These are phyloP conservation scores for Penicillium sp. DNA, from an alignment of 2,329 filamentous ascomycete genomes.

Conservation along the genomic window DNA sequence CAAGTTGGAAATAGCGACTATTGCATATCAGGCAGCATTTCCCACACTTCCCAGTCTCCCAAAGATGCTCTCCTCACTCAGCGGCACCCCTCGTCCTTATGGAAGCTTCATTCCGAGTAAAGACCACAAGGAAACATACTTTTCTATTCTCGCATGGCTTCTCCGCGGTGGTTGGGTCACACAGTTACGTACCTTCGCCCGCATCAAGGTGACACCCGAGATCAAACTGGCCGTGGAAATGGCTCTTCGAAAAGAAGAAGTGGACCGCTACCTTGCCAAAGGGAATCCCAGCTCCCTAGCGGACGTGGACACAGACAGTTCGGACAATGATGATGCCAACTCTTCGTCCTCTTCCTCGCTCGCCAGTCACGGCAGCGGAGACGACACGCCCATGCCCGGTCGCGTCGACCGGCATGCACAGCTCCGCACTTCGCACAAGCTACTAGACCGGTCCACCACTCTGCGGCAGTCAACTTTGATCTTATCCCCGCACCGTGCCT, in stretches of 20 bases:
- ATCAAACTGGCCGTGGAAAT: conserved; percentile 79
- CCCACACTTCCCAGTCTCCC: conserved; percentile 79
- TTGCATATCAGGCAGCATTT: conserved; percentile 75
- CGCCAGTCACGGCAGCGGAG: conserved; percentile 39
- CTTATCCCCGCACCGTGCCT: conserved; percentile 74
- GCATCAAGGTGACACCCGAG: conserved; percentile 79
- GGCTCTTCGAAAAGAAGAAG: conserved; percentile 66
- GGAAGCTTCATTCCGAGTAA: conserved; percentile 82
- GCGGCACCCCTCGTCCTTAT: conserved; percentile 77
- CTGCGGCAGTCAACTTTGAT: conserved; percentile 64
- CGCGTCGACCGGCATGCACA: conserved; percentile 27
- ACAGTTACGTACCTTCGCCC: conserved; percentile 87
- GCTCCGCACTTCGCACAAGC: conserved; percentile 33
- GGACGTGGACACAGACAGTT: conserved; percentile 16
- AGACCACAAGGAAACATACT: conserved; percentile 82
- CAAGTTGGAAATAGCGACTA: conserved; percentile 67
- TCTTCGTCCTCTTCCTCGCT: conserved; percentile 43
- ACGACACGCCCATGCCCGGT: conserved; percentile 38
- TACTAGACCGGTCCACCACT: conserved; percentile 34
- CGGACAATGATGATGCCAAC: conserved; percentile 25
- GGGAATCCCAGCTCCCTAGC: conserved; percentile 28
- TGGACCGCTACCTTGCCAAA: conserved; percentile 44
- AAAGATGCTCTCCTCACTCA: conserved; percentile 83
- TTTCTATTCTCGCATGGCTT: conserved; percentile 90
- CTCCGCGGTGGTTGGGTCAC: conserved; percentile 92